Evolutionary conservation across 352 stramenopile species (phyloP).

Genomic region (Globisporangium rhizosaccharum): DNA sequence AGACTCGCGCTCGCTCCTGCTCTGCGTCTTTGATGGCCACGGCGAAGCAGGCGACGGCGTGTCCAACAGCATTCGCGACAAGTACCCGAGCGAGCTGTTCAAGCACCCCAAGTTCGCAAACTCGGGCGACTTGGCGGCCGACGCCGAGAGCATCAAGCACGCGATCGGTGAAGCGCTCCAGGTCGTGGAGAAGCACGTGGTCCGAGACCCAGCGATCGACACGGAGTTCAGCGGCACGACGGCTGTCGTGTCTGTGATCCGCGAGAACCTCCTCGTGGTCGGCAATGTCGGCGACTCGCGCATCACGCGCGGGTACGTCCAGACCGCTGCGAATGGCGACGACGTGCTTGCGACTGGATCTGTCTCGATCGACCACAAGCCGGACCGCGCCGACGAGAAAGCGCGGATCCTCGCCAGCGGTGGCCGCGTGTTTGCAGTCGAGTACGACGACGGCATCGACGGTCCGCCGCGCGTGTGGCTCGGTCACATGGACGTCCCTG

Average conservation of each 20-base stretch:
- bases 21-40: slow-evolving; percentile 96
- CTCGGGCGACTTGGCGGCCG: slow-evolving; percentile 43
- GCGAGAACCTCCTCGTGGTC: slow-evolving; percentile 85
- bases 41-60: slow-evolving; percentile 94
- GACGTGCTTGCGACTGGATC: slow-evolving; percentile 40
- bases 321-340: slow-evolving; percentile 21
- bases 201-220: slow-evolving; percentile 90
- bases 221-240: slow-evolving; percentile 91
- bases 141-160: slow-evolving; percentile 50
- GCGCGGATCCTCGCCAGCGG: slow-evolving; percentile 91
- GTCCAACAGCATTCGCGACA: slow-evolving; percentile 84
- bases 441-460: slow-evolving; percentile 99
- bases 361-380: slow-evolving; percentile 98
- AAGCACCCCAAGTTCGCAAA: slow-evolving; percentile 79
- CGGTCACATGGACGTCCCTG: slow-evolving; percentile 97
- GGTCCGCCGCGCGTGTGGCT: slow-evolving; percentile 97
- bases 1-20: slow-evolving; percentile 88
- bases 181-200: slow-evolving; percentile 72
- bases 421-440: slow-evolving; percentile 96
- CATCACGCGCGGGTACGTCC: slow-evolving; percentile 84
- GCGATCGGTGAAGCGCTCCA: slow-evolving; percentile 52
- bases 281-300: slow-evolving; percentile 98
- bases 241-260: slow-evolving; percentile 65
- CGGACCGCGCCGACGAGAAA: slow-evolving; percentile 94
- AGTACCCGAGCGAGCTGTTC: slow-evolving; percentile 89